These are phyloP conservation scores for Scorias spongiosa DNA, from an alignment of 2,329 filamentous ascomycete genomes.

Conservation along the genomic window DNA sequence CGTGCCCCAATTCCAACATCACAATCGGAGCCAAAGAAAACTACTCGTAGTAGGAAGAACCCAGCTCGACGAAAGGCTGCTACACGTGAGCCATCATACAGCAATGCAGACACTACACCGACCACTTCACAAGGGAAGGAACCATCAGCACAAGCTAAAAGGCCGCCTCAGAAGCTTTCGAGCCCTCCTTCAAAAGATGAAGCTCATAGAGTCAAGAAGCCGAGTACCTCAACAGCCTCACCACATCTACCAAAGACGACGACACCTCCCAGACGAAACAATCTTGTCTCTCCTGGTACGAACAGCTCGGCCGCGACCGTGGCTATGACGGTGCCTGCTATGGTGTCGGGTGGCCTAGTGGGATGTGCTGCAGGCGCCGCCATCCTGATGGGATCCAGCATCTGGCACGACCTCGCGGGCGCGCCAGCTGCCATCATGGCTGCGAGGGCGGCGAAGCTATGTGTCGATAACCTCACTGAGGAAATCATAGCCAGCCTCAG, in stretches of 20 bases:
- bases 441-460: constrained; percentile 12
- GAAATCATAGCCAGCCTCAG: constrained; percentile 14
- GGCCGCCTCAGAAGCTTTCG: background rate
- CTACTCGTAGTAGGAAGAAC: constrained; percentile 5
- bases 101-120: background rate
- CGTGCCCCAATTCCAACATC: background rate
- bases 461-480: constrained; percentile 15
- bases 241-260: background rate
- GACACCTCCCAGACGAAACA: background rate
- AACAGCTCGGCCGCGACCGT: background rate
- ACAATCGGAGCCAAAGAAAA: background rate
- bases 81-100: constrained; percentile 1
- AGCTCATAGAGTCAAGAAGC: background rate
- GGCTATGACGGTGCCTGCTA: constrained; percentile 8
- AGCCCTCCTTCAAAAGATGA: background rate
- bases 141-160: background rate
- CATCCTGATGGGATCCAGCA: constrained; percentile 11
- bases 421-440: constrained; percentile 12
- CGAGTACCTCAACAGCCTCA: background rate
- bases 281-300: constrained; percentile 1
- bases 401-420: constrained; percentile 14
- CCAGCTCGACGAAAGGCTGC: constrained; percentile 10
- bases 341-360: constrained; percentile 15
- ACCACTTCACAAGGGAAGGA: background rate
- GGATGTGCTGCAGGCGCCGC: constrained; percentile 15